Evolutionary conservation across 1,284 basidiomycete species (phyloP).

Genomic region (Singerocomus inundabilis): DNA sequence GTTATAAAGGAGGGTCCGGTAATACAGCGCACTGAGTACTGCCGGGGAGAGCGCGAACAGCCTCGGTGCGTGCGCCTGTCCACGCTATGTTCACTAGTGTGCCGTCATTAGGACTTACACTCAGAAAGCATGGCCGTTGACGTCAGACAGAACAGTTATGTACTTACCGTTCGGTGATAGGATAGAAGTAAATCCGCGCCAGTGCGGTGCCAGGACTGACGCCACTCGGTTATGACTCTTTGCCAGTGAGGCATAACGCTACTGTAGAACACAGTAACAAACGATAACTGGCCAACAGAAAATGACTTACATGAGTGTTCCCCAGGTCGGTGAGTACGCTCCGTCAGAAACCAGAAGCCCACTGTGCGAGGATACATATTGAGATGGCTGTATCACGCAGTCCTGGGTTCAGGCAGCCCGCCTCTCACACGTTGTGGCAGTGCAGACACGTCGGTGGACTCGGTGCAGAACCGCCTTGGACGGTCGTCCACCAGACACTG

Average conservation of each 20-base stretch:
- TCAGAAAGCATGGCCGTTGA: slow-evolving; percentile 29
- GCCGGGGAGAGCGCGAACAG: slow-evolving; percentile 27
- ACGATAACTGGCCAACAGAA: background rate
- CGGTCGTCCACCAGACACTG: slow-evolving; percentile 11
- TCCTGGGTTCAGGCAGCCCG: background rate
- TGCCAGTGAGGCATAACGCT: background rate
- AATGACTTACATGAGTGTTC: slow-evolving; percentile 1
- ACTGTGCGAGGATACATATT: background rate
- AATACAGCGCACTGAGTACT: slow-evolving; percentile 24
- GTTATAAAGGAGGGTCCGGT: slow-evolving; percentile 29
- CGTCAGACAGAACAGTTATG: slow-evolving; percentile 10
- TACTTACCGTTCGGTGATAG: slow-evolving; percentile 18
- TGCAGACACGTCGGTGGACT: slow-evolving; percentile 15
- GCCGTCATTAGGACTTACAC: slow-evolving; percentile 17
- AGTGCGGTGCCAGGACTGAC: slow-evolving; percentile 23
- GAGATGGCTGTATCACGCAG: background rate
- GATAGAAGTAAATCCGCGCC: slow-evolving; percentile 13
- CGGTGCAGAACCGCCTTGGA: slow-evolving; percentile 15
- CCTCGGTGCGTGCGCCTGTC: slow-evolving; percentile 16
- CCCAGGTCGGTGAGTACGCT: background rate
- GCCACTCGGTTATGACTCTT: slow-evolving; percentile 5
- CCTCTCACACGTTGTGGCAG: slow-evolving; percentile 31
- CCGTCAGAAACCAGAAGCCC: background rate
- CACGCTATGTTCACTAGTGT: slow-evolving; percentile 19
- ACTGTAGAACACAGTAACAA: slow-evolving; percentile 12